Evolutionary conservation across 441 rosid species (phyloP).

Genomic region (Pelargonium citronellum): DNA sequence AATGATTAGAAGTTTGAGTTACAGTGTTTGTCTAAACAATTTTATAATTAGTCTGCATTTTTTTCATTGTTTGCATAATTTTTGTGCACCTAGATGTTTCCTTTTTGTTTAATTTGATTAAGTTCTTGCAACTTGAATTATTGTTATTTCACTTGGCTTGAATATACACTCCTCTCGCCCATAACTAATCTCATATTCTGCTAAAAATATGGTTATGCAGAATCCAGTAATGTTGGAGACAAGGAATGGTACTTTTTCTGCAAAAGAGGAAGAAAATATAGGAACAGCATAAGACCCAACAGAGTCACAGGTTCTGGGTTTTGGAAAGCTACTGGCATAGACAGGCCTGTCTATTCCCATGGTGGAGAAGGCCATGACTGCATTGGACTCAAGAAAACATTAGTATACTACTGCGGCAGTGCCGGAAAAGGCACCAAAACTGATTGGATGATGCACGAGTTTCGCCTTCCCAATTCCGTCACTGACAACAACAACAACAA

Average conservation of each 20-base stretch:
- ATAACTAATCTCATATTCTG: not conserved
- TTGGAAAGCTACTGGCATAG: conserved; percentile 98
- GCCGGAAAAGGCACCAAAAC: conserved; percentile 95
- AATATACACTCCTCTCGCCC: not conserved
- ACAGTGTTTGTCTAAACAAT: too few species aligned
- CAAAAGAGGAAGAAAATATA: conserved; percentile 83
- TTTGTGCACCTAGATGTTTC: too few species aligned
- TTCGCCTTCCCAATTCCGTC: conserved; percentile 56
- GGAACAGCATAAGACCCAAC: conserved; percentile 85
- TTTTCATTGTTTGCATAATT: too few species aligned
- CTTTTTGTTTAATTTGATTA: too few species aligned
- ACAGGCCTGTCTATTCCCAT: conserved; percentile 52
- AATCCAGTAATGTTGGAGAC: conserved; percentile 36
- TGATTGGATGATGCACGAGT: conserved; percentile 99
- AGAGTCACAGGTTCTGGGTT: conserved; percentile 92
- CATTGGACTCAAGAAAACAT: conserved; percentile 82
- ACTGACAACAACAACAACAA: conserved; percentile 18
- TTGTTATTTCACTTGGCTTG: too few species aligned
- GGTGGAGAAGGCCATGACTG: conserved; percentile 37
- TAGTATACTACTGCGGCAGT: conserved; percentile 75
- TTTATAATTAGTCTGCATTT: too few species aligned
- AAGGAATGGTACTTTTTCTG: conserved; percentile 76
- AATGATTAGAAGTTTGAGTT: too few species aligned
- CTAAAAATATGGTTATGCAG: conserved; percentile 17
- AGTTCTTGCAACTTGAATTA: too few species aligned